phyloP scores from a whole-genome alignment of 495 filamentous ascomycete species.

The Lepidopterella palustris region DNA sequence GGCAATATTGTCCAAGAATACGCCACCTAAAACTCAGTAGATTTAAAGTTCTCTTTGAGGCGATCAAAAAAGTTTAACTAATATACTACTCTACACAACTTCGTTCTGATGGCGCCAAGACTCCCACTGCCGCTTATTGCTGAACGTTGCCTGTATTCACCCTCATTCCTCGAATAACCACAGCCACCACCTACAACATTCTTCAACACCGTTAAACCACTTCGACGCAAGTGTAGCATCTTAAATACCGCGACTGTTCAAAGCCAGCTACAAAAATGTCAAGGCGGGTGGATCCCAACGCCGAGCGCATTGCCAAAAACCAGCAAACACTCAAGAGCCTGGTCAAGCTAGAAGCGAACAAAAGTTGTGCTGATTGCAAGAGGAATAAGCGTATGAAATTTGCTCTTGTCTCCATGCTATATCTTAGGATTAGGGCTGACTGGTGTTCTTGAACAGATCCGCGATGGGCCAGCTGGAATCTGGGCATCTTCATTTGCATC shows the following conservation, averaged over 20 bases:
- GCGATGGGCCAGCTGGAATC: constrained; percentile 84
- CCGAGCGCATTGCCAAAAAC: constrained; percentile 83
- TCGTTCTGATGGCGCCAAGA: constrained; percentile 12
- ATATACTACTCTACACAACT: background rate
- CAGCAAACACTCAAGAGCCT: constrained; percentile 84
- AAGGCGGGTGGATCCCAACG: constrained; percentile 71
- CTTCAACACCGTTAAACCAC: background rate
- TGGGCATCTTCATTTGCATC: constrained; percentile 83
- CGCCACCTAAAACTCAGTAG: too few relatives aligned
- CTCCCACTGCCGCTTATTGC: background rate
- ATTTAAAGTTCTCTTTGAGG: too few relatives aligned
- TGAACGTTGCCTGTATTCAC: background rate
- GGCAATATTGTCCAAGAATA: too few relatives aligned
- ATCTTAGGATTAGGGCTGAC: constrained; percentile 2
- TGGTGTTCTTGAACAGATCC: constrained; percentile 56
- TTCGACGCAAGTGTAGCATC: background rate
- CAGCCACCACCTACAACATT: background rate
- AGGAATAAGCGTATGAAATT: constrained; percentile 79
- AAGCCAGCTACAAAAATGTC: constrained; percentile 60
- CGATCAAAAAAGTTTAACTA: too few relatives aligned
- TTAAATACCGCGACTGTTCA: background rate
- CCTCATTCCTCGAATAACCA: background rate
- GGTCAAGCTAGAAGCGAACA: constrained; percentile 88
- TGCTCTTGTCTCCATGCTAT: background rate
- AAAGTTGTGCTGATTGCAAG: constrained; percentile 97